Evolutionary conservation across 257 asterid genomes (phyloP).

Genomic region (Gentiana straminea): DNA sequence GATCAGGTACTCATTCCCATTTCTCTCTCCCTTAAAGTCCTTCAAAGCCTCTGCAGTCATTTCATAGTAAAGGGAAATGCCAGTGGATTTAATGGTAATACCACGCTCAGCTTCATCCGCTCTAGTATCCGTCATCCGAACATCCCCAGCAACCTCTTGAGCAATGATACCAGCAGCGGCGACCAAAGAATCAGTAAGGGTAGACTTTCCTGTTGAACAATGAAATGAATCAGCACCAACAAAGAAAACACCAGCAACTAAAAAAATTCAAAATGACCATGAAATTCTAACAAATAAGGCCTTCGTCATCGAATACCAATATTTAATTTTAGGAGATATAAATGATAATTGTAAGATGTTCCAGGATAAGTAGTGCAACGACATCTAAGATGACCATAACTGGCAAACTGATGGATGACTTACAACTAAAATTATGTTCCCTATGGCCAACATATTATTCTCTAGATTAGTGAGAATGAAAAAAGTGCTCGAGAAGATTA

Average conservation of each 20-base stretch:
- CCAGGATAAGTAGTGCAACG: too few relatives aligned
- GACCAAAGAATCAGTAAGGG: conserved; percentile 35
- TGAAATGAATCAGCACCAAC: not conserved
- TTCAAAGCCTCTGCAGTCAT: conserved; percentile 24
- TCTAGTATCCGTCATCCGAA: conserved; percentile 38
- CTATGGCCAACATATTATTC: too few relatives aligned
- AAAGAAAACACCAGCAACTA: not conserved
- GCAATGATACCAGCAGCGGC: conserved; percentile 45
- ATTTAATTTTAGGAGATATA: too few relatives aligned
- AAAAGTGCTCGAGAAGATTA: too few relatives aligned
- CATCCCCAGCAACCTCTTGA: conserved; percentile 41
- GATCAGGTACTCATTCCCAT: conserved; percentile 36
- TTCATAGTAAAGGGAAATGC: conserved; percentile 33
- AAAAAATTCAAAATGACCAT: too few relatives aligned
- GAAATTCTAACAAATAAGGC: too few relatives aligned
- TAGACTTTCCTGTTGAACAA: conserved; percentile 26
- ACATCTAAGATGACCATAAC: too few relatives aligned
- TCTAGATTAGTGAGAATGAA: too few relatives aligned
- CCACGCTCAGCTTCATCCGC: conserved; percentile 47
- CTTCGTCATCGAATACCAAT: too few relatives aligned
- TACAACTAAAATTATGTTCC: too few relatives aligned
- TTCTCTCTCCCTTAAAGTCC: conserved; percentile 24
- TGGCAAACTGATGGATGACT: too few relatives aligned
- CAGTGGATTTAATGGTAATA: conserved; percentile 38
- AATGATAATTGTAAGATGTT: too few relatives aligned